A percentile compares a stretch with the other conserved stretches of the same genome.
phyloP scores from a whole-genome alignment of 75 land plant species.

The Picea sitchensis region DNA sequence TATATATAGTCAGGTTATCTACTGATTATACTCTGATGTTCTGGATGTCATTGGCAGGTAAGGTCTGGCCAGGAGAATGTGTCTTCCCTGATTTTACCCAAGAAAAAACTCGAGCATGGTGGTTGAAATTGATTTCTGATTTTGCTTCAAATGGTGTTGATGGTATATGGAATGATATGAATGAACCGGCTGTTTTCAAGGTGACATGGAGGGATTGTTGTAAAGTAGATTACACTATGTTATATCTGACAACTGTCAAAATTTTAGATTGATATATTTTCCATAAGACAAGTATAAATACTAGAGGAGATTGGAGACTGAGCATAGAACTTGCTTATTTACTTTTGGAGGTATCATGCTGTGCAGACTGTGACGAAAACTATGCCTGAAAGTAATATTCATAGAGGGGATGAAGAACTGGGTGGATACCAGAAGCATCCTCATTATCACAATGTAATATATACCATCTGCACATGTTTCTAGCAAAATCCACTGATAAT shows the following conservation, averaged over 20 bases:
- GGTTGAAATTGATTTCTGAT: conserved; percentile 74
- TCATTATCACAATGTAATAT: conserved; percentile 81
- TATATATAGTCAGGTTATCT: background rate
- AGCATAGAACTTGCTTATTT: background rate
- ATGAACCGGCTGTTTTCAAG: conserved; percentile 97
- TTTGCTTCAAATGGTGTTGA: conserved; percentile 84
- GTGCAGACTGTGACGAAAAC: conserved; percentile 91
- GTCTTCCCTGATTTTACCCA: conserved; percentile 94
- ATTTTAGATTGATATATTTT: background rate
- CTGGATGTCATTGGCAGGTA: conserved; percentile 44
- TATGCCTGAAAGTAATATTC: conserved; percentile 91
- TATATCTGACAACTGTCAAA: conserved; percentile 3
- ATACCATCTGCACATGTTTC: background rate
- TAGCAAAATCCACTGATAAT: background rate
- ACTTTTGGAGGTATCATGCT: background rate
- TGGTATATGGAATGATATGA: conserved; percentile 99
- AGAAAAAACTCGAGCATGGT: conserved; percentile 70
- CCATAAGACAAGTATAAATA: background rate
- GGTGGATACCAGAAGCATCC: conserved; percentile 81
- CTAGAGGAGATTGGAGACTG: background rate
- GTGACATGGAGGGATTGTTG: conserved; percentile 20
- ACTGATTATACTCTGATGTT: background rate
- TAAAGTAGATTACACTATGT: background rate
- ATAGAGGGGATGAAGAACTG: conserved; percentile 81
- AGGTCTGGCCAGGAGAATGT: conserved; percentile 97